Evolutionary conservation across 164 flowering plant genomes (phyloP), one percentile per base, ranked within the genome.

Genomic region (Litsea cubeba): DNA sequence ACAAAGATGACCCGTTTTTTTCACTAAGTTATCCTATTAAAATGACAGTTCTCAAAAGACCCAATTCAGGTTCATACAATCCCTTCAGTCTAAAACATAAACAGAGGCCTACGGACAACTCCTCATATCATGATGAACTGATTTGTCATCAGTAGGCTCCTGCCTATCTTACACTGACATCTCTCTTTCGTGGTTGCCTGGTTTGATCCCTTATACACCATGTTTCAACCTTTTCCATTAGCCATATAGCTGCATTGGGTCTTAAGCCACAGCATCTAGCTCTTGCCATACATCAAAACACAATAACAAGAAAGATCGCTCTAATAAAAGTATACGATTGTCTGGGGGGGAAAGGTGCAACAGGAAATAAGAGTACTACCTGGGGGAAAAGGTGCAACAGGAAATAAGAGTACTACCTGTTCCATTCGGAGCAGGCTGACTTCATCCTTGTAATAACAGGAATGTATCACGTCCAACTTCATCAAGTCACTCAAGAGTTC

Each of bases 391-490:
- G 20, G 2, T 25, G 15, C 15, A 24, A 70, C 68, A 72, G 11
- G 50, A 54, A 51, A 69, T 50, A 35, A n/a, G 65, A 65, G 11
- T 79, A 50, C 72, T 71, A 92, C 98, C 97, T 90, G 85, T 73
- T 79, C 87, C 73, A 92, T 54, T 62, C 90, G 76, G 71, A 82
- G 84, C 69, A 85, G 70, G 84, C 97, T 89, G 76, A 76, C 81
- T 69, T 85, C 78, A 72, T 91, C 97, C 84, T 87, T 88, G 87
- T 94, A 94, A 77, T 84, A 90, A 69, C 77, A 80, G 66, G 73
- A 79, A 80, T 92, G 98, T 50, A 86, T 15, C 28, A 91, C 90
- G 68, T 94, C 98, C 81, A 84, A 58, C 76, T 83, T 85, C 87
- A 85, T 87, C 77, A 94, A 81, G 65, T 87, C 91, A 64, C 22